phyloP scores from a whole-genome alignment of 2,329 filamentous ascomycete genomes.

The Nothophoma quercina region DNA sequence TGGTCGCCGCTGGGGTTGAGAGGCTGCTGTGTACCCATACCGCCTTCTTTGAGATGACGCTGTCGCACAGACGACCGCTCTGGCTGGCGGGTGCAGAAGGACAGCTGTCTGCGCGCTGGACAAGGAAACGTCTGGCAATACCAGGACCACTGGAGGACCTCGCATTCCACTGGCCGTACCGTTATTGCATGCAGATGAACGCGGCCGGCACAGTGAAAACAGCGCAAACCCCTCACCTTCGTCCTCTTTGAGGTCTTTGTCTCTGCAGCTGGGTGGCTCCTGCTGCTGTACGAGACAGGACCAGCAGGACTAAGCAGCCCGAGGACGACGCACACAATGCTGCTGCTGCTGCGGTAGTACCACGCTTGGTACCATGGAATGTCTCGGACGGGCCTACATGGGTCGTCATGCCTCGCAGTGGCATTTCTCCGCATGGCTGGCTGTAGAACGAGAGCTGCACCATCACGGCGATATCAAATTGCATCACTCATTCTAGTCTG shows the following conservation, averaged over 20 bases:
- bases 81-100: constrained; percentile 27
- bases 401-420: constrained; percentile 1
- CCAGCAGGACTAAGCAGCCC: constrained; percentile 3
- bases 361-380: constrained; percentile 11
- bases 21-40: constrained; percentile 8
- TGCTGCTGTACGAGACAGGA: constrained; percentile 13
- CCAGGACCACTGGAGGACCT: constrained; percentile 10
- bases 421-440: neutral
- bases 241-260: constrained; percentile 24
- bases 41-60: constrained; percentile 6
- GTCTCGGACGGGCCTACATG: constrained; percentile 7
- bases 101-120: constrained; percentile 22
- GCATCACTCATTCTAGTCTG: neutral
- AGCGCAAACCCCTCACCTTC: neutral
- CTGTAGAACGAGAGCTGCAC: constrained; percentile 8
- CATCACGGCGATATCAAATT: neutral
- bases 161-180: constrained; percentile 21
- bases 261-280: constrained; percentile 22
- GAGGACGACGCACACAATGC: constrained; percentile 19
- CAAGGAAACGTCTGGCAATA: constrained; percentile 8
- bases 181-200: constrained; percentile 24
- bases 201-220: constrained; percentile 18
- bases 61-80: constrained; percentile 24
- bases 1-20: constrained; percentile 25
- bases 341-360: constrained; percentile 9